phyloP scores from a whole-genome alignment of 345 rosid species.

The Citrus inodora region DNA sequence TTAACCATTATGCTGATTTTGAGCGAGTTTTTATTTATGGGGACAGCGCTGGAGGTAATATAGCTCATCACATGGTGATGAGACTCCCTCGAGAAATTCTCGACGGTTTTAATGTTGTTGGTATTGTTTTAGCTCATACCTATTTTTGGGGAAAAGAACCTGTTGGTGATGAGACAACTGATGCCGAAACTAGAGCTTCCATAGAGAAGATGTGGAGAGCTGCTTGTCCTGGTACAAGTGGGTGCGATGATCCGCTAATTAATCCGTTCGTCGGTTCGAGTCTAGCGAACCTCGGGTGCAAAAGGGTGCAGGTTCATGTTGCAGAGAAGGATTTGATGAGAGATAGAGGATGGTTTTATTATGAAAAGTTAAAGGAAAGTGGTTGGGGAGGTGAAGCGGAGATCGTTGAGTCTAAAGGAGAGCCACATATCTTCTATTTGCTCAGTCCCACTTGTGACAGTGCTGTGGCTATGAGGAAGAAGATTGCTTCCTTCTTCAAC shows the following conservation, averaged over 20 bases:
- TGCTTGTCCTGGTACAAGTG: slow-evolving; percentile 30
- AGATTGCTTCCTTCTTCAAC: slow-evolving; percentile 24
- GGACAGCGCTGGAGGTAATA: slow-evolving; percentile 39
- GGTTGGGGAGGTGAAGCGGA: slow-evolving; percentile 45
- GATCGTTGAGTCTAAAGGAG: slow-evolving; percentile 31
- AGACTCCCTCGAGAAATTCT: slow-evolving; percentile 10
- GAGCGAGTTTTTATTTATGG: slow-evolving; percentile 29
- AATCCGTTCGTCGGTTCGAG: slow-evolving; percentile 37
- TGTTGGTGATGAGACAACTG: neutral
- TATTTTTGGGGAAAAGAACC: slow-evolving; percentile 31
- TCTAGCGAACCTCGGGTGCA: slow-evolving; percentile 33
- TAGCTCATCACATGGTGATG: slow-evolving; percentile 31
- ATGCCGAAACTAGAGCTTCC: neutral
- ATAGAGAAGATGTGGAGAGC: slow-evolving; percentile 15
- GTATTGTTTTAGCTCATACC: slow-evolving; percentile 16
- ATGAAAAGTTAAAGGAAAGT: slow-evolving; percentile 27
- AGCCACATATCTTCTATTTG: slow-evolving; percentile 45
- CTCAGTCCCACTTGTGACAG: slow-evolving; percentile 16
- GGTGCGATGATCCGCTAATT: slow-evolving; percentile 42
- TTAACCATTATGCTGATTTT: slow-evolving; percentile 23
- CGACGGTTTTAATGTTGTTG: slow-evolving; percentile 11
- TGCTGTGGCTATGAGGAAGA: slow-evolving; percentile 22
- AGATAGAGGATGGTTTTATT: slow-evolving; percentile 35
- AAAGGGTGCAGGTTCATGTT: slow-evolving; percentile 33
- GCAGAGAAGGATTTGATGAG: slow-evolving; percentile 32